Evolutionary conservation across 2,329 filamentous ascomycete species (phyloP).

Genomic region (Ceratocystis cacaofunesta): DNA sequence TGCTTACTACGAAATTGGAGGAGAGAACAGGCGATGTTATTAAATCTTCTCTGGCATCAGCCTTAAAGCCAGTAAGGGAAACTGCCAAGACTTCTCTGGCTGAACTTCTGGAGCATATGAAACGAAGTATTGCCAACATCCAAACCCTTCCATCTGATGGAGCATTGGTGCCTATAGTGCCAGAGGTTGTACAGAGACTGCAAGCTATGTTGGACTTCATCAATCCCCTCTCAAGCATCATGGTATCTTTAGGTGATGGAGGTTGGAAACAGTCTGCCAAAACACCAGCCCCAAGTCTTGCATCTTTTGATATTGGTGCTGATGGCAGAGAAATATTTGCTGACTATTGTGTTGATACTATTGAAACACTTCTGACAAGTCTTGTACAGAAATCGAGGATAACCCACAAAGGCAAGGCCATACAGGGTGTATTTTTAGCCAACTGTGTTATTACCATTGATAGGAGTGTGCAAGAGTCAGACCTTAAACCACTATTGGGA

Average conservation of each 20-base stretch:
- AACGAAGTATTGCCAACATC: constrained; percentile 50
- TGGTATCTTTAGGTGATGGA: constrained; percentile 83
- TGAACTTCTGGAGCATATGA: constrained; percentile 72
- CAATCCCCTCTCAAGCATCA: constrained; percentile 70
- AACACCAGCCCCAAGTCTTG: constrained; percentile 47
- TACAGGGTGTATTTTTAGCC: constrained; percentile 76
- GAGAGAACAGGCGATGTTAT: constrained; percentile 63
- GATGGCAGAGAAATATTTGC: constrained; percentile 80
- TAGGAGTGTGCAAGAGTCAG: constrained; percentile 67
- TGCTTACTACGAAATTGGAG: constrained; percentile 65
- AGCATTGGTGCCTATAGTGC: constrained; percentile 59
- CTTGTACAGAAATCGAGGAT: constrained; percentile 60
- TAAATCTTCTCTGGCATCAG: constrained; percentile 67
- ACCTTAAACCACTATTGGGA: constrained; percentile 58
- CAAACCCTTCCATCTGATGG: constrained; percentile 63
- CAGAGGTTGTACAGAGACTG: constrained; percentile 72
- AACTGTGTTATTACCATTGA: constrained; percentile 78
- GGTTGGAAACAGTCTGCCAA: constrained; percentile 57
- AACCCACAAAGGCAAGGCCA: constrained; percentile 60
- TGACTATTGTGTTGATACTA: constrained; percentile 77
- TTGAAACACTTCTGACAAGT: constrained; percentile 62
- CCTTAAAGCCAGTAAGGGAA: constrained; percentile 76
- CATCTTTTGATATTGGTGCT: constrained; percentile 73
- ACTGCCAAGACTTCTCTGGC: constrained; percentile 77
- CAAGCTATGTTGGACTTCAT: constrained; percentile 80